phyloP scores from a whole-genome alignment of 164 flowering plant species.

The Piper betle region DNA sequence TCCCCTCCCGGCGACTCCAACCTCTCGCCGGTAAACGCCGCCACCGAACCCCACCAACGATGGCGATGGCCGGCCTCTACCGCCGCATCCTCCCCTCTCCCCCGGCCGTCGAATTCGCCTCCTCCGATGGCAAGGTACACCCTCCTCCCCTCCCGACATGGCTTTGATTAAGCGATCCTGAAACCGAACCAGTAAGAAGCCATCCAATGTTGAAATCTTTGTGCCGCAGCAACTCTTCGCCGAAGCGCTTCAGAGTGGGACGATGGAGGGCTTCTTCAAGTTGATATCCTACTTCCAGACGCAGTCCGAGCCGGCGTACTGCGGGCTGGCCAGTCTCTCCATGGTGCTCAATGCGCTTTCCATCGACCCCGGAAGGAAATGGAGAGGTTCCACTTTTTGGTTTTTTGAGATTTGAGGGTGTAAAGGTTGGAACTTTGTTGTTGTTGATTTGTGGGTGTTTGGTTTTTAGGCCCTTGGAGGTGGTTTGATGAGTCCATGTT shows the following conservation, averaged over 20 bases:
- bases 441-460: not conserved
- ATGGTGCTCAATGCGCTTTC: conserved; percentile 92
- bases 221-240: conserved; percentile 55
- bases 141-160: not conserved
- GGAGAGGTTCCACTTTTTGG: conserved; percentile 61
- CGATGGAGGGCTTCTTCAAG: conserved; percentile 83
- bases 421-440: no score
- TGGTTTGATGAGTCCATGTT: conserved; percentile 99
- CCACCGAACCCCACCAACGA: conserved; percentile 4
- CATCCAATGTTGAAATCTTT: not conserved
- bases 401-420: no score
- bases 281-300: conserved; percentile 87
- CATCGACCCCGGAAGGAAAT: conserved; percentile 90
- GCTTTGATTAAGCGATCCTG: no score
- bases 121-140: conserved; percentile 73
- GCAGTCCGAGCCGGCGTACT: conserved; percentile 95
- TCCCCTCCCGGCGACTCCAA: no score
- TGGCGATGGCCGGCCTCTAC: conserved; percentile 87
- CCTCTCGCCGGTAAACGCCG: not conserved
- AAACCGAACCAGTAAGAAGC: no score
- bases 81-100: conserved; percentile 89
- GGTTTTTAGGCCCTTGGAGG: conserved; percentile 78
- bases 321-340: conserved; percentile 88
- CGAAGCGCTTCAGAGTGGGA: conserved; percentile 74
- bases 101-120: conserved; percentile 89